Base-by-base conservation (phyloP, 495 filamentous ascomycete genomes). In the Hypoxylon intermedium region DNA sequence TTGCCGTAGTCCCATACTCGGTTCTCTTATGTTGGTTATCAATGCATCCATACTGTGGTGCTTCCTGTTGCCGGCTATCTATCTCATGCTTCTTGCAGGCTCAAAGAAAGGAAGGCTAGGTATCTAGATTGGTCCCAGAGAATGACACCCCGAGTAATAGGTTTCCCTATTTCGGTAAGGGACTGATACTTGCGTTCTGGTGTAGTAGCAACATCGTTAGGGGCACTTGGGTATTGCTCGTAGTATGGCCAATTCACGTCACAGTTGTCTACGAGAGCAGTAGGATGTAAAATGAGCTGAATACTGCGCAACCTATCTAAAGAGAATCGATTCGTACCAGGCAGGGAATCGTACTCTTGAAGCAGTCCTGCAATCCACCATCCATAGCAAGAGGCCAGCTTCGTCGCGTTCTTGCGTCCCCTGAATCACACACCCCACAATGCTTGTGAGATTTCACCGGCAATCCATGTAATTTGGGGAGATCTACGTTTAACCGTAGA, bases 401-500 rank as follows among this genome's bases (percentile, higher is more conserved):
- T 54, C 33, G 13, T 18, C 2, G 40, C 24, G 18, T 28, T 12
- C 41, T 13, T 36, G 31, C 13, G 41, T 30, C 15, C 31, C 13
- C 15, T 33, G 18, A 41, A 40, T 12, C 47, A 28, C 18, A 52
- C 37, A 42, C n/a, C 9, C 46, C 11, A 34, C 12, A 23, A 21
- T 37, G 37, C 33, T 33, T 9, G n/a, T n/a, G 11, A 42, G 40
- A 19, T 15, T 6, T 5, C 30, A 31, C 19, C 18, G 9, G n/a
- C 24, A 20, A 15, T 13, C n/a, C 12, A 21, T 18, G 16, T 34
- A n/a, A 18, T 16, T 7, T 34, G 20, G 36, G 12, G 5, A 15
- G 3, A 30, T 49, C 36, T 12, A 51, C 23, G 33, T 53, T 43
- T 69, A 80, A 55, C 72, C 72, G 76, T 89, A 92, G 60, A 93